Percentiles rank a stretch among this genome's conserved stretches.
Evolutionary conservation across 2,329 filamentous ascomycete genomes (phyloP).

Genomic region (Pyrenochaeta sp.): DNA sequence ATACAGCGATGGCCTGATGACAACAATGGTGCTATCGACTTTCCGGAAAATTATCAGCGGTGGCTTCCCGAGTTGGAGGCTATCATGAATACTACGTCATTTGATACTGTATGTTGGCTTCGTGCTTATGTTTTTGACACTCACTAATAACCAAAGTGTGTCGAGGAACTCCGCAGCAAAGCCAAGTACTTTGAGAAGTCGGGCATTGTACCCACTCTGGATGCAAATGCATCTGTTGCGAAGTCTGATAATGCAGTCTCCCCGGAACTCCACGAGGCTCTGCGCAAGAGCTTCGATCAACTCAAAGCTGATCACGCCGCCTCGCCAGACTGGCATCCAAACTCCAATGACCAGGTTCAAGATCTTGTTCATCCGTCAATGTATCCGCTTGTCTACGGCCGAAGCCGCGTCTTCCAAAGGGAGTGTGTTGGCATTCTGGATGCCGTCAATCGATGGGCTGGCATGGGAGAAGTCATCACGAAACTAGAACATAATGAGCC

Average conservation of each 20-base stretch:
- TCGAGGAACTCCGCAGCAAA: conserved; percentile 59
- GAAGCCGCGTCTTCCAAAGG: conserved; percentile 51
- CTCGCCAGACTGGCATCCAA: conserved; percentile 65
- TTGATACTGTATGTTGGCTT: conserved; percentile 21
- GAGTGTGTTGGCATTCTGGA: conserved; percentile 37
- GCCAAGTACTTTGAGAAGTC: conserved; percentile 54
- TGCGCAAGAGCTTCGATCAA: conserved; percentile 54
- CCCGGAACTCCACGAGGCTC: conserved; percentile 46
- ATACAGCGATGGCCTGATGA: conserved; percentile 6
- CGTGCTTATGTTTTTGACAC: not conserved
- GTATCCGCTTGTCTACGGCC: conserved; percentile 65
- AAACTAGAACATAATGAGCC: no score
- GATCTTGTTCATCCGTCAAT: conserved; percentile 71
- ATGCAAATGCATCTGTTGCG: conserved; percentile 54
- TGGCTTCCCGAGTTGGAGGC: conserved; percentile 6
- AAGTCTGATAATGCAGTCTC: conserved; percentile 62
- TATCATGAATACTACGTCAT: conserved; percentile 18
- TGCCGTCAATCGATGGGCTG: conserved; percentile 35
- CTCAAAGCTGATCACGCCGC: conserved; percentile 57
- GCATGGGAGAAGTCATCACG: conserved; percentile 36
- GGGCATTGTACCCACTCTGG: conserved; percentile 55
- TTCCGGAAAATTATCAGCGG: not conserved
- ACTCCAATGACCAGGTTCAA: conserved; percentile 63
- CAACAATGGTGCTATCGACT: not conserved
- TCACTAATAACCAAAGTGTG: conserved; percentile 17